These are phyloP conservation scores for Zygosaccharomyces rouxii DNA, from an alignment of 805 yeast genomes.

Conservation along the genomic window DNA sequence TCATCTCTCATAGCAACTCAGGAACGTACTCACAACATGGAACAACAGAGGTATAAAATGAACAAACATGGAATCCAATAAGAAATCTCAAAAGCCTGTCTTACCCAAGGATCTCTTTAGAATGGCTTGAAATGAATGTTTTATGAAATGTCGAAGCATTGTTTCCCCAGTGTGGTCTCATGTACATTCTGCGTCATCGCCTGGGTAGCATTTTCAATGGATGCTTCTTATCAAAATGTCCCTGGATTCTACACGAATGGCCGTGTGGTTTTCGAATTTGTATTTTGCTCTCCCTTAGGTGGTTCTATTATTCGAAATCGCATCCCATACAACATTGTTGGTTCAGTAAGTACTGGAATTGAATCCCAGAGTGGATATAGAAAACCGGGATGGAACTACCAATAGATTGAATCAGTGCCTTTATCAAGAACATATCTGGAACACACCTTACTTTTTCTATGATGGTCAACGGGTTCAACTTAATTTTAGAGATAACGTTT, in stretches of 20 bases:
- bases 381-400: constrained; percentile 8
- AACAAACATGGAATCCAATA: background rate
- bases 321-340: background rate
- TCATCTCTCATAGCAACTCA: background rate
- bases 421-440: constrained; percentile 2
- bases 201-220: no score
- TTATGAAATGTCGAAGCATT: no score
- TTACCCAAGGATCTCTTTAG: background rate
- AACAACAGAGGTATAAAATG: constrained; percentile 31
- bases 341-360: constrained; percentile 2
- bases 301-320: background rate
- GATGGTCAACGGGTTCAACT: constrained; percentile 9
- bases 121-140: no score
- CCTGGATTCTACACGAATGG: no score
- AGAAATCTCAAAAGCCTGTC: background rate
- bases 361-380: constrained; percentile 6
- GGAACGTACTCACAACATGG: background rate
- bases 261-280: no score
- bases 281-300: no score
- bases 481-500: background rate
- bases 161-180: no score
- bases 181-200: no score
- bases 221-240: no score
- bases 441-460: constrained; percentile 12
- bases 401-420: constrained; percentile 4